Evolutionary conservation across 2,329 filamentous ascomycete genomes (phyloP).

Genomic region (Colletotrichum musicola): DNA sequence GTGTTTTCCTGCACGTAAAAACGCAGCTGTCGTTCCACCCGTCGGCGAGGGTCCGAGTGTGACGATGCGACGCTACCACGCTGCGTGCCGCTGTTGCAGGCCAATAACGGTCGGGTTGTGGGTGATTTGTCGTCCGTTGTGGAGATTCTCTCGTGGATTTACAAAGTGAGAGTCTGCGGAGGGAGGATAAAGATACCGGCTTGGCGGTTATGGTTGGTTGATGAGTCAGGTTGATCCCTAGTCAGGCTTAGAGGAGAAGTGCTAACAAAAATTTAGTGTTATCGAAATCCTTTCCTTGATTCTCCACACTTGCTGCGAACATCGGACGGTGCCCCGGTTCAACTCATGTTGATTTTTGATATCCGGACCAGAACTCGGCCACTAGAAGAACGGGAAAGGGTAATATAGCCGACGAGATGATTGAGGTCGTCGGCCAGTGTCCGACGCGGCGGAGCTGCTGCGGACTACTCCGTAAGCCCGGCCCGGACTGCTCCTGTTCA

Average conservation of each 20-base stretch:
- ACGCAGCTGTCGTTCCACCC: conserved; percentile 8
- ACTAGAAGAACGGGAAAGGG: background rate
- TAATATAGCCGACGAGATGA: background rate
- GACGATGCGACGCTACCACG: conserved; percentile 22
- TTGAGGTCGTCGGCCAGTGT: background rate
- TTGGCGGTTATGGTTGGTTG: background rate
- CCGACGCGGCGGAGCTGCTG: background rate
- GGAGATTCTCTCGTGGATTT: background rate
- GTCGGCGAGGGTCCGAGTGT: conserved; percentile 27
- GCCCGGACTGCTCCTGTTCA: background rate
- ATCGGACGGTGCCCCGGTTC: background rate
- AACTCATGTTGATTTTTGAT: too few species aligned
- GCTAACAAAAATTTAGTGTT: background rate
- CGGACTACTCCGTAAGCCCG: background rate
- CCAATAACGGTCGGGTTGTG: background rate
- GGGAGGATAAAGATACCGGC: background rate
- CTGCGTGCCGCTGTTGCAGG: background rate
- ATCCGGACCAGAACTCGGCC: too few species aligned
- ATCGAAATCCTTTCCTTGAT: background rate
- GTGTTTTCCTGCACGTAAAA: background rate
- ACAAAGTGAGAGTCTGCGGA: too few species aligned
- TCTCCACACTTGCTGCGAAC: background rate
- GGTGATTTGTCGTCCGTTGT: background rate
- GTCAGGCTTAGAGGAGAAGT: background rate
- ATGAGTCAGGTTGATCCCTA: background rate